Conservation (phyloP, 2,329 filamentous ascomycete species). For the Keithomyces neogunnii region DNA sequence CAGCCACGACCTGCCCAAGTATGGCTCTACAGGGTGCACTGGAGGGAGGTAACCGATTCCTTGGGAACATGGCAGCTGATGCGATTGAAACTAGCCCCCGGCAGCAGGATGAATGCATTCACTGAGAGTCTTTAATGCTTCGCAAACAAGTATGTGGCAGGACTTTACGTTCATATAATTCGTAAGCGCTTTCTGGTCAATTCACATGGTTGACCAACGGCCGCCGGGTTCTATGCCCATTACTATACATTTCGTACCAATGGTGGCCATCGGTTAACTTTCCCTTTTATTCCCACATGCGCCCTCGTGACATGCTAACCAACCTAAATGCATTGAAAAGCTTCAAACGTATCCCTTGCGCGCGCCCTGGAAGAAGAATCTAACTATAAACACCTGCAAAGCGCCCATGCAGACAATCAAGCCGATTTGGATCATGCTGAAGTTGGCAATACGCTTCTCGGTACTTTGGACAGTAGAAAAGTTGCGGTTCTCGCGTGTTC, state of each 20-base stretch:
- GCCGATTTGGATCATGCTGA: conserved; percentile 83
- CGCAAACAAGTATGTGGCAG: neutral
- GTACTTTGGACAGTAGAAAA: conserved; percentile 97
- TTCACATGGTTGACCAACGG: neutral
- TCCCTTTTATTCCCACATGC: conserved; percentile 15
- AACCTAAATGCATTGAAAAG: conserved; percentile 5
- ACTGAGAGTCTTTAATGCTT: no score
- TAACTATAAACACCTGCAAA: conserved; percentile 91
- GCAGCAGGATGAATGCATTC: no score
- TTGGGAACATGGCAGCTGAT: no score
- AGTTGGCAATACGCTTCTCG: conserved; percentile 92
- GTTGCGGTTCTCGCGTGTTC: conserved; percentile 96
- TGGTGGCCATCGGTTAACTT: conserved; percentile 15
- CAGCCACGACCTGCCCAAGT: no score
- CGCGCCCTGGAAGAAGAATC: conserved; percentile 94
- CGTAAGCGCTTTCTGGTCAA: neutral
- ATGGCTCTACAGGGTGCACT: no score
- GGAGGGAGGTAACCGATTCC: no score
- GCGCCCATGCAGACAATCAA: conserved; percentile 94
- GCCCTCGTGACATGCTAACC: conserved; percentile 21
- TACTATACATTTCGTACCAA: conserved; percentile 18
- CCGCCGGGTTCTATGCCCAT: conserved; percentile 9
- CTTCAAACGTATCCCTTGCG: conserved; percentile 61
- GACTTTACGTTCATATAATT: neutral
- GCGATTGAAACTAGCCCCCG: no score